A percentile compares a stretch with the other conserved stretches of the same genome.
These are phyloP conservation scores for Sugiyamaella paludigena DNA, from an alignment of 1,139 yeast species.

Conservation along the genomic window DNA sequence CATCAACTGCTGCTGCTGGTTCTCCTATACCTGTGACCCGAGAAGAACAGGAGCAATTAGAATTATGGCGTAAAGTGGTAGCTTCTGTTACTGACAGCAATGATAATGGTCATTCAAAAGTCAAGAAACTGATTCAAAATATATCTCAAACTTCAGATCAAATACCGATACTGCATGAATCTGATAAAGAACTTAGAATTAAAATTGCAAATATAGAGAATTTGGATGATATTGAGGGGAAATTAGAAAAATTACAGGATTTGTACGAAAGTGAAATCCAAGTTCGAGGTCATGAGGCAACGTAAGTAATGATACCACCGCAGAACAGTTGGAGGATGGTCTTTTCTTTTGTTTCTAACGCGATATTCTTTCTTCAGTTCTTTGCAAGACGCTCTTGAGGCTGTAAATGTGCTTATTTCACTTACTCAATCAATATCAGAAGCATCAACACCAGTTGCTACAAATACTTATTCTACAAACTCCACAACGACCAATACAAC, in stretches of 20 bases:
- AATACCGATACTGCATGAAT: constrained; percentile 9
- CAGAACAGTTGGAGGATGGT: background rate
- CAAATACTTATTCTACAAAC: constrained; percentile 1
- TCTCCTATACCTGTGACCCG: constrained; percentile 11
- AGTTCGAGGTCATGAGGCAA: constrained; percentile 12
- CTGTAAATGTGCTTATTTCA: constrained; percentile 4
- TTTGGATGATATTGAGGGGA: constrained; percentile 12
- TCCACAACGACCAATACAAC: no score
- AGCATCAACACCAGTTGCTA: constrained; percentile 10
- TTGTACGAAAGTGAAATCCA: constrained; percentile 12
- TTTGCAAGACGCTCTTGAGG: constrained; percentile 7
- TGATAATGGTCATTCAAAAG: constrained; percentile 17
- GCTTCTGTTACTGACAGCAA: constrained; percentile 10
- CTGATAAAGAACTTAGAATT: constrained; percentile 13
- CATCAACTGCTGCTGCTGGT: constrained; percentile 16
- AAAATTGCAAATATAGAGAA: constrained; percentile 11
- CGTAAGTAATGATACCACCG: constrained; percentile 5
- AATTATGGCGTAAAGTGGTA: constrained; percentile 14
- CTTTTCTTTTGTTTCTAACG: background rate
- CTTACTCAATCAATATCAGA: constrained; percentile 5
- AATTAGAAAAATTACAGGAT: constrained; percentile 7
- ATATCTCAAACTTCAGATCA: constrained; percentile 13
- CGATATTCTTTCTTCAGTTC: constrained; percentile 2
- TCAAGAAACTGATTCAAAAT: constrained; percentile 11
- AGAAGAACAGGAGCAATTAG: constrained; percentile 10